phyloP scores from a whole-genome alignment of 768 basidiomycete species.

The Auriscalpium microsporum region DNA sequence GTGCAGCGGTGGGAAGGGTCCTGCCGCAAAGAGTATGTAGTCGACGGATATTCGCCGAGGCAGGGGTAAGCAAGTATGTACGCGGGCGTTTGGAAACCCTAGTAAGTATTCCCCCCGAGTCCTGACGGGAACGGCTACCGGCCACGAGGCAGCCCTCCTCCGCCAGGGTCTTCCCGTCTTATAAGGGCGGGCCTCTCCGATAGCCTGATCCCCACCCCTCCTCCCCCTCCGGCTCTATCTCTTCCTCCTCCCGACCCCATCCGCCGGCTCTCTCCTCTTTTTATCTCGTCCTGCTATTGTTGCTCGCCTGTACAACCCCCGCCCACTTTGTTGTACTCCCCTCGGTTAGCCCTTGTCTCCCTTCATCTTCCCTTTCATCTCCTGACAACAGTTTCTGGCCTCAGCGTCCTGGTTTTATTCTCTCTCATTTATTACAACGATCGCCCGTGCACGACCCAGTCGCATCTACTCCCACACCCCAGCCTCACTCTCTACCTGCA shows the following conservation, averaged over 20 bases:
- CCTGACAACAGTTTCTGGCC: conserved; percentile 1
- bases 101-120: too few species aligned
- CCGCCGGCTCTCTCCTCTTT: conserved; percentile 5
- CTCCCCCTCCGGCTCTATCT: conserved; percentile 11
- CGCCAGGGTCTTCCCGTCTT: not conserved
- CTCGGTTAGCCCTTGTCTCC: conserved; percentile 15
- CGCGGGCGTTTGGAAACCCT: too few species aligned
- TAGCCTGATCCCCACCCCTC: conserved; percentile 13
- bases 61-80: too few species aligned
- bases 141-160: not conserved
- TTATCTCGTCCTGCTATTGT: not conserved
- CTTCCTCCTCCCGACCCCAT: conserved; percentile 16
- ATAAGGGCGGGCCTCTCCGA: conserved; percentile 1
- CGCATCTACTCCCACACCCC: conserved; percentile 8
- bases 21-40: too few species aligned
- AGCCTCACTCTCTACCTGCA: conserved; percentile 5
- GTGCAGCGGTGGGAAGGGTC: too few species aligned
- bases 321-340: conserved; percentile 27
- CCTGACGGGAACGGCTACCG: not conserved
- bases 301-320: conserved; percentile 23
- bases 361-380: conserved; percentile 11
- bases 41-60: too few species aligned
- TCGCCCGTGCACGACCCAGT: conserved; percentile 15
- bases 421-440: conserved; percentile 18
- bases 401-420: conserved; percentile 14